These are phyloP conservation scores for Friedmanniomyces endolithicus DNA, from an alignment of 495 filamentous ascomycete genomes.

Conservation along the genomic window DNA sequence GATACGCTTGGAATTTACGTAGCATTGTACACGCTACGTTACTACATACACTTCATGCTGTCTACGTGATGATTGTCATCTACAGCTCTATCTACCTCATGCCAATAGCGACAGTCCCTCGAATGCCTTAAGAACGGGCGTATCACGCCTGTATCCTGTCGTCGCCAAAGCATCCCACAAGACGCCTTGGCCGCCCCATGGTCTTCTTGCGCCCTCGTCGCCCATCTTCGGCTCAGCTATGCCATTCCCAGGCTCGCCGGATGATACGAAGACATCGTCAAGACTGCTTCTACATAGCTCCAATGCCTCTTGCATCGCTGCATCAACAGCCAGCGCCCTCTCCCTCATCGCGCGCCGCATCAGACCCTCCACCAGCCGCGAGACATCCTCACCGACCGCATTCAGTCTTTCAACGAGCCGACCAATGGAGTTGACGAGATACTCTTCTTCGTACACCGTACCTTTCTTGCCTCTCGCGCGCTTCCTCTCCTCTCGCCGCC, in stretches of 20 bases:
- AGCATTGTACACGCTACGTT: no score
- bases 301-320: constrained; percentile 55
- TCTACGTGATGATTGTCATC: neutral
- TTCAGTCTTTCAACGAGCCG: constrained; percentile 78
- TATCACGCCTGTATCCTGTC: constrained; percentile 17
- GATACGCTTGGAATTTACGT: no score
- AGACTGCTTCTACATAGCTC: constrained; percentile 51
- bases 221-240: constrained; percentile 16
- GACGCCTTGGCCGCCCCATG: constrained; percentile 28
- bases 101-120: constrained; percentile 22
- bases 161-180: constrained; percentile 28
- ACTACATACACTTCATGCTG: no score
- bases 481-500: constrained; percentile 84
- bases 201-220: constrained; percentile 27
- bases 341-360: constrained; percentile 75
- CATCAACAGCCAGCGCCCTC: constrained; percentile 65
- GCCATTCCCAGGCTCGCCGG: constrained; percentile 18
- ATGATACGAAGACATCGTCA: constrained; percentile 48
- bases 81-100: neutral
- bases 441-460: constrained; percentile 94
- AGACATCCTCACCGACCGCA: constrained; percentile 50
- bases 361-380: constrained; percentile 59
- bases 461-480: constrained; percentile 87
- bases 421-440: constrained; percentile 76
- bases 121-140: constrained; percentile 27